A percentile compares a stretch with the other conserved stretches of the same genome.
Conservation (phyloP, 2,329 filamentous ascomycete genomes). For the Penicillium sp. region DNA sequence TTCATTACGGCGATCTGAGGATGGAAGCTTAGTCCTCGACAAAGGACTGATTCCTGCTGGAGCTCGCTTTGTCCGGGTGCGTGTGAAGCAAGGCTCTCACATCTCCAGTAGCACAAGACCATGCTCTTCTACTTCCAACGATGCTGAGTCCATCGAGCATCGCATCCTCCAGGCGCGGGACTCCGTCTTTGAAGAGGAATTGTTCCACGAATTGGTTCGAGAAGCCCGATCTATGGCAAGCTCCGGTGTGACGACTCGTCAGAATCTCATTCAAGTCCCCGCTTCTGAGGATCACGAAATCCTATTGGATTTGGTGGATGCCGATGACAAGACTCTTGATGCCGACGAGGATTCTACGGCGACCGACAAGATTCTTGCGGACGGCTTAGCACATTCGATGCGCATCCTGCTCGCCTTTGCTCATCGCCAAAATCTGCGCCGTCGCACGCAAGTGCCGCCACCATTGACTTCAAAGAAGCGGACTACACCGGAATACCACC, state of each 20-base stretch:
- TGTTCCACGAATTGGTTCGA: constrained; percentile 85
- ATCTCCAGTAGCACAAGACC: constrained; percentile 57
- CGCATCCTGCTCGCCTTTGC: constrained; percentile 76
- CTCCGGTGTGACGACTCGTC: constrained; percentile 67
- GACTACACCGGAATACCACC: constrained; percentile 52
- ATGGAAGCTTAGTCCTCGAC: constrained; percentile 76
- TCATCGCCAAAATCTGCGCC: constrained; percentile 70
- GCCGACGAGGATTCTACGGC: constrained; percentile 27
- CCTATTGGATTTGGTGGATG: constrained; percentile 65
- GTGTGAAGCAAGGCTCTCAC: constrained; percentile 58
- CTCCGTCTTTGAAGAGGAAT: constrained; percentile 64
- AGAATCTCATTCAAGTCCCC: constrained; percentile 57
- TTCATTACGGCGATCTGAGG: constrained; percentile 70
- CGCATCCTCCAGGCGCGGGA: constrained; percentile 46
- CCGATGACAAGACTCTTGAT: constrained; percentile 44
- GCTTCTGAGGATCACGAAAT: constrained; percentile 58
- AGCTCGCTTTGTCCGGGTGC: constrained; percentile 66
- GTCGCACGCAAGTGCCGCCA: constrained; percentile 63
- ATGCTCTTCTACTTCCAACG: constrained; percentile 10
- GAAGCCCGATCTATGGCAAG: constrained; percentile 74
- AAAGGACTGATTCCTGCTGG: constrained; percentile 52
- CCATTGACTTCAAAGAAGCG: constrained; percentile 55
- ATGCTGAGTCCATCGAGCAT: constrained; percentile 35
- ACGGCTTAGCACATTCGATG: constrained; percentile 66
- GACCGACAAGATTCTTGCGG: constrained; percentile 53